These are phyloP conservation scores for Russula ochroleuca DNA, from an alignment of 768 basidiomycete species.

Conservation along the genomic window DNA sequence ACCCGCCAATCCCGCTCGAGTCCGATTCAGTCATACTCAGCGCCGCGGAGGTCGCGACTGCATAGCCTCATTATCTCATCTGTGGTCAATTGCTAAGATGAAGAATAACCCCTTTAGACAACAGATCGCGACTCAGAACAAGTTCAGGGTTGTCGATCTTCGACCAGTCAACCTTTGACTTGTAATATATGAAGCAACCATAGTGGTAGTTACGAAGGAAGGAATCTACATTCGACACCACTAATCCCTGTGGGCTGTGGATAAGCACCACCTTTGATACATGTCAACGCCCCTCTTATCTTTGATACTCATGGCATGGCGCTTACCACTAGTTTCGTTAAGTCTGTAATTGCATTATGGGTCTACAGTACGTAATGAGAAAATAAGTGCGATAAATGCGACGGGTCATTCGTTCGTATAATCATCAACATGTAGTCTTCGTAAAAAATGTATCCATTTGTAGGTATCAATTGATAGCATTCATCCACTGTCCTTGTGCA, in stretches of 20 bases:
- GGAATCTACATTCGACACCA: too few species aligned
- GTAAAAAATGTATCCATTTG: not conserved
- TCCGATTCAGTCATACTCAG: too few species aligned
- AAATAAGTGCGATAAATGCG: not conserved
- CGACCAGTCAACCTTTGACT: constrained; percentile 46
- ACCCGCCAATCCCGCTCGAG: too few species aligned
- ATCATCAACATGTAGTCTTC: not conserved
- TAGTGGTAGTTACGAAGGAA: not conserved
- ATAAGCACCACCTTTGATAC: too few species aligned
- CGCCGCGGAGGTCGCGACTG: too few species aligned
- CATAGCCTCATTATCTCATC: too few species aligned
- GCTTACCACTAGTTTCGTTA: not conserved
- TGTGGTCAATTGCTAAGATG: too few species aligned
- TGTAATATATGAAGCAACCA: constrained; percentile 22
- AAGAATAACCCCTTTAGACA: constrained; percentile 69
- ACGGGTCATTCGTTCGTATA: not conserved
- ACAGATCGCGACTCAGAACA: constrained; percentile 79
- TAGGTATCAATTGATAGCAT: not conserved
- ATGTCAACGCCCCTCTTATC: too few species aligned
- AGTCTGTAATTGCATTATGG: not conserved
- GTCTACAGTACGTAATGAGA: not conserved
- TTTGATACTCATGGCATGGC: too few species aligned
- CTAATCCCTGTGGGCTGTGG: too few species aligned
- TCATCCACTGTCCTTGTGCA: not conserved
- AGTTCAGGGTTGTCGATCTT: constrained; percentile 65